These are phyloP conservation scores for Malbranchea zuffiana DNA, from an alignment of 2,329 filamentous ascomycete species.

Conservation along the genomic window DNA sequence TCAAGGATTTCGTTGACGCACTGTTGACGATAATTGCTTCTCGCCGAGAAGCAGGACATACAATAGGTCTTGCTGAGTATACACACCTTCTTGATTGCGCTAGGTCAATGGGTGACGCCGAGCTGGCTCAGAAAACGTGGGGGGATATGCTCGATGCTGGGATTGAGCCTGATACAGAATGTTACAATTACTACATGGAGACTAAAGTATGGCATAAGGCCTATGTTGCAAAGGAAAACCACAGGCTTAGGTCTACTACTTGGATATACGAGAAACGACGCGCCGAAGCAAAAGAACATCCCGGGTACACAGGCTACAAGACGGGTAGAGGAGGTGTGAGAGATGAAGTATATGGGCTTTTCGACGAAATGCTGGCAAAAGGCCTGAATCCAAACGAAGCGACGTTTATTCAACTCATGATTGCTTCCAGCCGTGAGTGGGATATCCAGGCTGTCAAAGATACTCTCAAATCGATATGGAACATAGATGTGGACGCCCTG, in stretches of 20 bases:
- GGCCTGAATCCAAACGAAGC: constrained; percentile 40
- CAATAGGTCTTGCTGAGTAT: constrained; percentile 40
- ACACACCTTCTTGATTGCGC: constrained; percentile 44
- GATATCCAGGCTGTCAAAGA: constrained; percentile 37
- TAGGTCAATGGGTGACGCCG: constrained; percentile 36
- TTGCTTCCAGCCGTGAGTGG: constrained; percentile 44
- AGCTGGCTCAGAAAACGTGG: constrained; percentile 40
- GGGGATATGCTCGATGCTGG: constrained; percentile 29
- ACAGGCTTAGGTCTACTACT: constrained; percentile 28
- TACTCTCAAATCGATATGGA: constrained; percentile 45
- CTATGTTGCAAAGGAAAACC: constrained; percentile 31
- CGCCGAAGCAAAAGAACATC: constrained; percentile 6
- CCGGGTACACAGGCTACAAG: constrained; percentile 24
- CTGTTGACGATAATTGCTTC: constrained; percentile 30
- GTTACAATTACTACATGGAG: constrained; percentile 47
- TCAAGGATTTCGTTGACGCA: constrained; percentile 31
- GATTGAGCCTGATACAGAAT: constrained; percentile 37
- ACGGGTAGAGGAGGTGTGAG: constrained; percentile 26
- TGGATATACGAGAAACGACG: constrained; percentile 23
- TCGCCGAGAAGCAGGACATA: constrained; percentile 27
- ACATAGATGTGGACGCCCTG: constrained; percentile 40
- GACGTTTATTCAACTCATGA: constrained; percentile 44
- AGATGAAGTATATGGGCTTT: constrained; percentile 30
- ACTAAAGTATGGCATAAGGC: constrained; percentile 38
- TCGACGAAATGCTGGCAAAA: constrained; percentile 38